These are phyloP conservation scores for Venturia asperata DNA, from an alignment of 2,329 filamentous ascomycete genomes.

Conservation along the genomic window DNA sequence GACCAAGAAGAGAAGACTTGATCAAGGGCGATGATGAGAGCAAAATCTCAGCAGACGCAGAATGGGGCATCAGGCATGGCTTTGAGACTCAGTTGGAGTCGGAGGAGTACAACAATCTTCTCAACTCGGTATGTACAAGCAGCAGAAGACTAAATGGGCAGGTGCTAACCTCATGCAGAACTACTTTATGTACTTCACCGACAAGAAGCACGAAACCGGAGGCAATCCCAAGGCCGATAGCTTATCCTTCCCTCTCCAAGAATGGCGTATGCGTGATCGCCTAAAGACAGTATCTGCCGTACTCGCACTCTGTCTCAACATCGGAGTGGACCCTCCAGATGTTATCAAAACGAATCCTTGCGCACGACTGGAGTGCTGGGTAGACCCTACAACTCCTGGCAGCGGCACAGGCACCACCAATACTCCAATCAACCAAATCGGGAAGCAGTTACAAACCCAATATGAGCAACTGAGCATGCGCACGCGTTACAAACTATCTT, in stretches of 20 bases:
- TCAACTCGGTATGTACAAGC: conserved; percentile 32
- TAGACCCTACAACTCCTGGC: conserved; percentile 55
- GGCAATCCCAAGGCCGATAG: conserved; percentile 66
- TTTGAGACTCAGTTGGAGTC: conserved; percentile 91
- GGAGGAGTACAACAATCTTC: conserved; percentile 76
- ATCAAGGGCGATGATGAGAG: conserved; percentile 28
- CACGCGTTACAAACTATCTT: conserved; percentile 94
- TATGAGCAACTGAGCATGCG: conserved; percentile 93
- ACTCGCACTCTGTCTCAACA: conserved; percentile 89
- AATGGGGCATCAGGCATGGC: conserved; percentile 65
- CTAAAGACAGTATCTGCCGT: conserved; percentile 95
- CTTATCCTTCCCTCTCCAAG: conserved; percentile 57
- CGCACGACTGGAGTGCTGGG: conserved; percentile 93
- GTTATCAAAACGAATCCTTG: conserved; percentile 92
- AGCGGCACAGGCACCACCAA: conserved; percentile 58
- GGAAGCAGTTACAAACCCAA: conserved; percentile 89
- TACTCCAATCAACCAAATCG: conserved; percentile 78
- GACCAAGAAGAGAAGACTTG: conserved; percentile 31
- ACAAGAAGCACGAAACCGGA: conserved; percentile 93
- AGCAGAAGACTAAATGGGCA: background rate
- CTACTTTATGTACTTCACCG: conserved; percentile 99
- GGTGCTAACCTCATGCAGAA: conserved; percentile 49
- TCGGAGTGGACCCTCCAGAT: conserved; percentile 94
- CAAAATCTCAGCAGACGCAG: conserved; percentile 41
- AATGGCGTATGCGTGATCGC: conserved; percentile 96